These are phyloP conservation scores for Ormosia emarginata DNA, from an alignment of 306 rosid species.

Conservation along the genomic window DNA sequence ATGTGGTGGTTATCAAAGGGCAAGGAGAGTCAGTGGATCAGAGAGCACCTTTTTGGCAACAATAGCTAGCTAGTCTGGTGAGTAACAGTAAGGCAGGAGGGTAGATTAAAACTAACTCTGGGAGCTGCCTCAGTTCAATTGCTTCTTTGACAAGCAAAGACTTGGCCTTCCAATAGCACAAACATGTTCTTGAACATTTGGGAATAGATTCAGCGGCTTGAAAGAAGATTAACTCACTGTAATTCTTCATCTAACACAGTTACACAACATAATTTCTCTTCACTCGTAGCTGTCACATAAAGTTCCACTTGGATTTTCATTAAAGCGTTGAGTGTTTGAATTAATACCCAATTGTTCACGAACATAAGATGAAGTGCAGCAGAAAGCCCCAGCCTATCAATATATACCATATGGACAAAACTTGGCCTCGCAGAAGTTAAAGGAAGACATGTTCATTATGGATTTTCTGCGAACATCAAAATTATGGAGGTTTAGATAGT, in stretches of 20 bases:
- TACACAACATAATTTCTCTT: neutral
- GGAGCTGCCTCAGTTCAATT: neutral
- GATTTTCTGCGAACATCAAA: neutral
- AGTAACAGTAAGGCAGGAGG: neutral
- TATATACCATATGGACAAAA: neutral
- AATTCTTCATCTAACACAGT: neutral
- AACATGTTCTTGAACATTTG: neutral
- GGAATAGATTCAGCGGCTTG: neutral
- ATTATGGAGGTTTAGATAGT: neutral
- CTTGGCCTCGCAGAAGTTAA: neutral
- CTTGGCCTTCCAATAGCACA: neutral
- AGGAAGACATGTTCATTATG: neutral
- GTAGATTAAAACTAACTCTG: neutral
- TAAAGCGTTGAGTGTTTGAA: neutral
- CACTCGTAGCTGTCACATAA: neutral
- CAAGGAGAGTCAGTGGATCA: neutral
- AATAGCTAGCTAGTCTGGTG: too few relatives aligned
- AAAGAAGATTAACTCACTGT: neutral
- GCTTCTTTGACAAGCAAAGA: neutral
- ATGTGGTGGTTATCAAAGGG: neutral
- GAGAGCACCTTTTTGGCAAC: too few relatives aligned
- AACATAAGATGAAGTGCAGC: neutral
- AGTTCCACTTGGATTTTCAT: neutral
- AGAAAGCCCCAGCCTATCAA: neutral
- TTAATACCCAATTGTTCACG: too few relatives aligned